Base-by-base conservation (phyloP, 2,329 filamentous ascomycete genomes). In the Thelonectria discophora region DNA sequence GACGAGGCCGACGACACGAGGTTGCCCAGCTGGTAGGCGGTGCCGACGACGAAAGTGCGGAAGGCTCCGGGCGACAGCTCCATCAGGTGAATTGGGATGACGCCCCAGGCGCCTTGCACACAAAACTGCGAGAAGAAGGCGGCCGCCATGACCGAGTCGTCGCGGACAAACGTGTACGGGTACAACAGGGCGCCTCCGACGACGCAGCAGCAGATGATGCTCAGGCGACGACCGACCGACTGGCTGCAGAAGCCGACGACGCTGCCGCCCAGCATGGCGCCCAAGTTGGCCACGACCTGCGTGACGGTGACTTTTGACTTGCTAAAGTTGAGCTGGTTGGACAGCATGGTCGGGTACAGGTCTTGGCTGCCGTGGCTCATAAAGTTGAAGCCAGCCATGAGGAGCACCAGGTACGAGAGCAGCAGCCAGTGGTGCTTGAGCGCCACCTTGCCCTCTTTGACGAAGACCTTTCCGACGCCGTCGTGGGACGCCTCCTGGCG, bases 311-410 rank as follows among this genome's bases (percentile, higher is more conserved):
- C 83, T 58, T 82, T 78, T 73, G 87, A 80, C 47, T 81, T 69
- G 46, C 73, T 74, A 70, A 86, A 86, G 15, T 72, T 74, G 64
- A 83, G 85, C 73, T 88, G 84, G 67, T 84, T 86, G 65, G 79
- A 74, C 21, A 88, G 73, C 83, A 88, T 83, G 18, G 85, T 87
- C 2, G 86, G 86, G 67, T 88, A 88, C 27, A 88, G 73, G 68
- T 87, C 85, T 74, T 91, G 76, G 20, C 87, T 90, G 55, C 91
- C 91, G 73, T 94, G 91, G 17, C 88, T 91, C 90, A 95, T 93
- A 74, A 95, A 96, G 78, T 96, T 97, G 81, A 97, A 95, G 4
- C 92, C 92, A 2, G 92, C 90, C 92, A 96, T 96, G 40, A 97
- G 81, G 18, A 97, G 80, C 7, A 97, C 91, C 59, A 97, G 82